Evolutionary conservation across 225 moss, liverwort and hornwort species (phyloP), one percentile per base, ranked within the genome.

Genomic region (Pseudisothecium myosuroides): DNA sequence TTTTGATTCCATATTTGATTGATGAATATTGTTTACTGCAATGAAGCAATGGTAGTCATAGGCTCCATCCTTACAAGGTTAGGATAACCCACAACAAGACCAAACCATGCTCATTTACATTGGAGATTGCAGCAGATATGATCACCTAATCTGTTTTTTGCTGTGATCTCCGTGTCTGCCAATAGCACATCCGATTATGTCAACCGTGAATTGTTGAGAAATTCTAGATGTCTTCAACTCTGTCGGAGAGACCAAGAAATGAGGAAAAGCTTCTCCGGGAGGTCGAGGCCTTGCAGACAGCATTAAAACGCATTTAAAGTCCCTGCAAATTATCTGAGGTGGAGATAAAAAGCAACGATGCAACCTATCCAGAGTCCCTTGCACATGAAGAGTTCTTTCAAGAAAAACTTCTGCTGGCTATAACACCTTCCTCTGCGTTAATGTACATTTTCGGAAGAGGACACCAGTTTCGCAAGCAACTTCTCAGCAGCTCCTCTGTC

Each of bases 381-480:
- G 73, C n/a, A 88, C 76, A 61, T 75, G 63, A 76, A 56, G 58
- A 59, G 22, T 34, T 47, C 79, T 26, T 71, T 55, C 43, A 83
- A 41, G 14, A 29, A 56, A 71, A 89, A 49, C 24, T 76, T 82
- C 83, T 66, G 55, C 68, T 36, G 39, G 58, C 21, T 55, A 29
- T 5, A 14, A 59, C 17, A 54, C 17, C 31, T 72, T 62, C 34
- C 68, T 34, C 52, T 74, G 66, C n/a, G 27, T 80, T 74, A 83
- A 43, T 66, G 80, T 69, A 73, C 75, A 75, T 19, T 86, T 81
- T 76, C 76, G 20, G 71, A 41, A 84, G 85, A 91, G 52, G 91
- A 85, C 62, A 86, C 92, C 88, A 96, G 88, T 90, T 90, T 96
- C 39, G 80, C 85, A n/a, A 98, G 95, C 86, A 98, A 84, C 61